A percentile compares a stretch with the other conserved stretches of the same genome.
Conservation (phyloP, 768 basidiomycete species). For the Kwoniella heveanensis region DNA sequence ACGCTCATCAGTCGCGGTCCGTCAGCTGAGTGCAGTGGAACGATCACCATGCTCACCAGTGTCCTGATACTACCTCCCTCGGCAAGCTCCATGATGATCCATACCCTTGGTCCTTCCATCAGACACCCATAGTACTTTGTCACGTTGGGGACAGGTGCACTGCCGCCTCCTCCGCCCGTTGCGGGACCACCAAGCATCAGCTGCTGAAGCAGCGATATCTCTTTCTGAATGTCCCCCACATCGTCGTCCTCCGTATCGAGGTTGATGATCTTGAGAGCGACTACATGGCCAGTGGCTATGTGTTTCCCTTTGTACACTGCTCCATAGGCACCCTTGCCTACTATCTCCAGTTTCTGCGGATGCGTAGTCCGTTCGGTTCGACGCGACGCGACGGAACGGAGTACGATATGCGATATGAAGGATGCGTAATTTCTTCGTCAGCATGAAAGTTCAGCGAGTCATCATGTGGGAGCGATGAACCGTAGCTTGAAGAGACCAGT, state of each 20-base stretch:
- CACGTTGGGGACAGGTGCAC: slow-evolving; percentile 73
- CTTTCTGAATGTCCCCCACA: slow-evolving; percentile 92
- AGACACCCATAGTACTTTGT: slow-evolving; percentile 97
- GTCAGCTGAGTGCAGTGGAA: no score
- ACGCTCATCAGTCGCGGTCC: slow-evolving; percentile 1
- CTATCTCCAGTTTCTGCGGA: slow-evolving; percentile 74
- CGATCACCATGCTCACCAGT: slow-evolving; percentile 63
- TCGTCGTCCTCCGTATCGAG: slow-evolving; percentile 96
- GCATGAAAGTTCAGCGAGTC: neutral
- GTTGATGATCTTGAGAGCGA: slow-evolving; percentile 98
- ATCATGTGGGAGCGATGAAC: neutral
- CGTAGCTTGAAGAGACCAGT: neutral
- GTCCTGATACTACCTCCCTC: slow-evolving; percentile 91
- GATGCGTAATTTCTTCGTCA: slow-evolving; percentile 5
- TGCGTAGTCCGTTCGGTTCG: no score
- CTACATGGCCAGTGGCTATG: slow-evolving; percentile 77
- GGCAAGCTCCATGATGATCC: slow-evolving; percentile 99
- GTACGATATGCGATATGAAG: neutral
- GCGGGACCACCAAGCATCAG: slow-evolving; percentile 57
- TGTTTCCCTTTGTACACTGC: slow-evolving; percentile 91
- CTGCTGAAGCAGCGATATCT: slow-evolving; percentile 87
- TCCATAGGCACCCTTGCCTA: slow-evolving; percentile 94
- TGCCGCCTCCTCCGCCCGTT: slow-evolving; percentile 17
- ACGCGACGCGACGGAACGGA: neutral
- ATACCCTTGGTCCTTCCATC: slow-evolving; percentile 90